Base-by-base conservation (phyloP, 75 land plant species). In the Pinus taeda region DNA sequence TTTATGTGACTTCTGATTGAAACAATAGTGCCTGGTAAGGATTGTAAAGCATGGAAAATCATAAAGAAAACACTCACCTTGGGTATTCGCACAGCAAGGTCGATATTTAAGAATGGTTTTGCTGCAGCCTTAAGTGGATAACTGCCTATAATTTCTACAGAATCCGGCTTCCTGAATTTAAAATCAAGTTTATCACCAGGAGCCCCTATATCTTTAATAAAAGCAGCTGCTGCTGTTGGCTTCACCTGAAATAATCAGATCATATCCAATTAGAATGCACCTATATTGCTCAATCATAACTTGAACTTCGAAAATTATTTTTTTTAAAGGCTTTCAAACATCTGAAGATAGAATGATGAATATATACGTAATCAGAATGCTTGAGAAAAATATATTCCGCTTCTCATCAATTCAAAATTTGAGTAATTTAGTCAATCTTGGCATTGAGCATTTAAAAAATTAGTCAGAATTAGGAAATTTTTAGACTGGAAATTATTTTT, bases 11-110 rank as follows among this genome's bases (percentile, higher is more conserved):
- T 36, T 33, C 18, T 45, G 13, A 49, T 17, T 20, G 14, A 59
- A 69, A 78, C 9, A 78, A 60, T 53, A 15, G 15, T 9, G 22
- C 4, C 9, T 30, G 24, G 33, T 22, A 76, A 70, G 75, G 17
- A 63, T 7, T 22, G 37, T 26, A 76, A 64, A 73, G 42, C 15
- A 74, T 21, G 13, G 22, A 55, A 37, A n/a, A 15, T 42, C 9
- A 17, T 49, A 74, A 21, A 74, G 79, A 11, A 49, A 5, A 60
- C 12, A 66, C 71, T 81, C 24, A 94, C 98, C 98, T 96, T 96
- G 4, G 97, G 97, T 79, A 96, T 81, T 24, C 91, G 80, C 42
- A 96, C 60, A 0, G 96, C 84, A 73, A 96, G 78, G 76, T 96
- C 98, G 8, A 92, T 90, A 74, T 81, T 79, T 26, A 85, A 76